Percentiles rank a stretch among this genome's conserved stretches.
Conservation (phyloP, 202 grass and related monocot genomes). For the Hordeum pubiflorum region DNA sequence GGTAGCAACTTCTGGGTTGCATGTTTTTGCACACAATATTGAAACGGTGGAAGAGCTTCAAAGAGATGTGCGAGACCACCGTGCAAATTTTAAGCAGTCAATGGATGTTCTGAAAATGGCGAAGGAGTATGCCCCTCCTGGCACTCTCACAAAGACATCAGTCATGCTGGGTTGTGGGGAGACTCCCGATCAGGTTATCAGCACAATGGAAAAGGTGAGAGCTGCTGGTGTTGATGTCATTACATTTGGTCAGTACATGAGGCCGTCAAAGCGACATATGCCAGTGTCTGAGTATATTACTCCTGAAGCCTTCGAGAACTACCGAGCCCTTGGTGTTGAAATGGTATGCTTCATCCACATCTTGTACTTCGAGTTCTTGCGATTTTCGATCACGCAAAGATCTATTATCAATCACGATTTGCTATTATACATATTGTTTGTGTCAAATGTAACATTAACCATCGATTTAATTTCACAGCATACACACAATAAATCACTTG, state of each 20-base stretch:
- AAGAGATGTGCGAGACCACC: constrained; percentile 63
- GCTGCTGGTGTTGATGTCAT: constrained; percentile 93
- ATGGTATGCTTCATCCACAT: constrained; percentile 51
- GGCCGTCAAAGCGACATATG: constrained; percentile 97
- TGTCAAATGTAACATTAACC: neutral
- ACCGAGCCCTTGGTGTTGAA: constrained; percentile 64
- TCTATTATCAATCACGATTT: neutral
- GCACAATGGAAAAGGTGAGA: constrained; percentile 91
- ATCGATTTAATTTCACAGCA: neutral
- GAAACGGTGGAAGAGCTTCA: constrained; percentile 94
- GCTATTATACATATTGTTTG: neutral
- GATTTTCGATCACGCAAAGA: neutral
- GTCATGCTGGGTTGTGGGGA: constrained; percentile 93
- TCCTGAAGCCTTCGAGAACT: constrained; percentile 81
- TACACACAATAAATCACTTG: neutral
- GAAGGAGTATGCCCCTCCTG: constrained; percentile 80
- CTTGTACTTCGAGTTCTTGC: constrained; percentile 1
- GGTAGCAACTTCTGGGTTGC: constrained; percentile 81
- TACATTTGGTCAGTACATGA: constrained; percentile 99
- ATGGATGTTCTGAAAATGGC: constrained; percentile 90
- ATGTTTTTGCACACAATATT: constrained; percentile 98
- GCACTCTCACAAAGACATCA: constrained; percentile 93
- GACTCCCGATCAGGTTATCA: constrained; percentile 77
- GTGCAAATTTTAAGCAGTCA: constrained; percentile 93
- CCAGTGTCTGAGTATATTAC: constrained; percentile 91